These are phyloP conservation scores for Voacanga thouarsii DNA, from an alignment of 257 asterid genomes.

Conservation along the genomic window DNA sequence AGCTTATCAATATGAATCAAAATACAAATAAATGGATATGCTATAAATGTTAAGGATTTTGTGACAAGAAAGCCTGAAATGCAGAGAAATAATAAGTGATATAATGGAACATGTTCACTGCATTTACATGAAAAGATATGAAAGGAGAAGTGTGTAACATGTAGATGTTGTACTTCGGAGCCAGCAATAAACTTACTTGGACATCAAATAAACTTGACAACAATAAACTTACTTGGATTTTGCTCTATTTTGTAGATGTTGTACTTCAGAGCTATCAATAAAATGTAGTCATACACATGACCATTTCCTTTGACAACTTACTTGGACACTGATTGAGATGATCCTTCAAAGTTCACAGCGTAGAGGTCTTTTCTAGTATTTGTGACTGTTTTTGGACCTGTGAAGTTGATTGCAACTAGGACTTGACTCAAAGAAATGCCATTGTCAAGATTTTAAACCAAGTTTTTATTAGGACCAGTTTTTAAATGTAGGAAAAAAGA, in stretches of 20 bases:
- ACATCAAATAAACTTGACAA: too few relatives aligned
- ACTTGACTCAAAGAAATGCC: not conserved
- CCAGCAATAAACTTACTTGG: too few relatives aligned
- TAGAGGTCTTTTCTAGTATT: constrained; percentile 25
- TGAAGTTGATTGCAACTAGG: constrained; percentile 7
- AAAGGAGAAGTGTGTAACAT: too few relatives aligned
- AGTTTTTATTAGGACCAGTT: not conserved
- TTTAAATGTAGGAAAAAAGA: not conserved
- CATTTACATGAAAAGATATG: too few relatives aligned
- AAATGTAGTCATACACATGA: constrained; percentile 56
- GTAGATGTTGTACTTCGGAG: too few relatives aligned
- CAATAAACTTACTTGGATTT: constrained; percentile 32
- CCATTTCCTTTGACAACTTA: constrained; percentile 66
- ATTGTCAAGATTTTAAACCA: not conserved
- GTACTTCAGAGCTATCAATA: constrained; percentile 53
- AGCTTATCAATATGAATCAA: too few relatives aligned
- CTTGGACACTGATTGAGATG: constrained; percentile 65
- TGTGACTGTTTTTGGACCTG: constrained; percentile 36
- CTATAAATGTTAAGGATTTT: too few relatives aligned
- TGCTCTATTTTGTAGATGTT: constrained; percentile 29
- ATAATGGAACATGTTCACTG: too few relatives aligned
- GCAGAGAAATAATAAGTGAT: too few relatives aligned
- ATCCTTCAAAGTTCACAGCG: constrained; percentile 48
- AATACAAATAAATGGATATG: too few relatives aligned
- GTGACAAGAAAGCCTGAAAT: too few relatives aligned